Evolutionary conservation across 306 rosid species (phyloP), one percentile per base, ranked within the genome.

Genomic region (Prinsepia uniflora): DNA sequence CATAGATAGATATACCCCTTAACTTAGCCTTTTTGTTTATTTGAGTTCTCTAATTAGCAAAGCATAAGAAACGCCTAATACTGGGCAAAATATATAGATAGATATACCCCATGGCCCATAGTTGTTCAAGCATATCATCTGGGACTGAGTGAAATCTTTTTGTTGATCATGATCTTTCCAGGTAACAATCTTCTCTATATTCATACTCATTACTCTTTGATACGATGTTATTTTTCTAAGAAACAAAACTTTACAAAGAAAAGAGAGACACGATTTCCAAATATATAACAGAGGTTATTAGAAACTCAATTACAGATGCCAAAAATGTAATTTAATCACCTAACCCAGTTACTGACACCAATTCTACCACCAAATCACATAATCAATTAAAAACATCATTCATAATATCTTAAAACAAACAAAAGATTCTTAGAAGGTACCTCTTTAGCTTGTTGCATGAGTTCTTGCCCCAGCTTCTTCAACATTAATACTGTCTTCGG

Each of bases 371-470:
- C 19, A 39, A 12, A 53, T 20, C 62, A 52, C n/a, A 67, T 17
- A 11, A n/a, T 10, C 19, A 12, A 61, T 15, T 17, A 30, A n/a
- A 20, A 57, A 57, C 8, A 39, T 19, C 6, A 19, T n/a, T 14
- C 44, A 15, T 3, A 67, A 4, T 15, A 14, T 58, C 56, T 19
- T 20, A 34, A 67, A 67, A 42, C 59, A 19, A 14, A 53, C 41
- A 63, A 54, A 60, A 71, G 41, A 52, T 47, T 44, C 68, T 81
- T 7, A 41, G 20, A 47, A 41, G 50, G 62, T 75, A 94, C 99
- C 97, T 89, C 91, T 87, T 85, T 89, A 82, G 99, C 99, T 89
- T 94, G 95, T 83, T 94, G 96, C 96, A 94, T 89, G 78, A 94
- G 94, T 39, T 81, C 92, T 71, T 79, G 72, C 73, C 99, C 99